Evolutionary conservation across 768 basidiomycete species (phyloP).

Genomic region (Xerocomus brunneocitrinus): DNA sequence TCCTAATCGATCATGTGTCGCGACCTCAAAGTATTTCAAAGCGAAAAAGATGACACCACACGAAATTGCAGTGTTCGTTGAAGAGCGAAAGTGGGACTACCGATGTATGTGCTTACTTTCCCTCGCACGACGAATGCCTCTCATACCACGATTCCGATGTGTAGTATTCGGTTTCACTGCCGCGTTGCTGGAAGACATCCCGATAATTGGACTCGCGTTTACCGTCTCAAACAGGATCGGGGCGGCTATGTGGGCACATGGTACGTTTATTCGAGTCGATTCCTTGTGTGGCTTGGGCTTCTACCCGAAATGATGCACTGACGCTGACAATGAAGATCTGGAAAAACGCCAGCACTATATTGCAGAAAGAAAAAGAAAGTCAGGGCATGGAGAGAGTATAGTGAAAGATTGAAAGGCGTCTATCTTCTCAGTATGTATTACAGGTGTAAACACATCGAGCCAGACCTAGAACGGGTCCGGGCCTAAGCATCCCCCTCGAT

Average conservation of each 20-base stretch:
- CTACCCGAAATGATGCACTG: not conserved
- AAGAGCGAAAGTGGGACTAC: conserved; percentile 90
- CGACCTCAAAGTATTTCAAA: conserved; percentile 62
- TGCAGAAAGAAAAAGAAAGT: conserved; percentile 24
- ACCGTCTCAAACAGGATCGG: conserved; percentile 85
- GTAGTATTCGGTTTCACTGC: conserved; percentile 84
- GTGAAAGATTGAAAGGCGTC: not conserved
- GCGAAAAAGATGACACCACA: conserved; percentile 74
- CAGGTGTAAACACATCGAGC: not conserved
- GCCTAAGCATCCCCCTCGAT: no score
- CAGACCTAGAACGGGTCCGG: not conserved
- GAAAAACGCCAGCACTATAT: conserved; percentile 56
- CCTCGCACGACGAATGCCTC: not conserved
- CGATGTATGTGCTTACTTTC: conserved; percentile 42
- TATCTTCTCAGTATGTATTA: not conserved
- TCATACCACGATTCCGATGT: not conserved
- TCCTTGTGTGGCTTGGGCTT: not conserved
- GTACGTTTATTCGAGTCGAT: conserved; percentile 33
- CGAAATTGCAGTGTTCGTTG: conserved; percentile 72
- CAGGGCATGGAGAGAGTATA: not conserved
- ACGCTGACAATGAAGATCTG: conserved; percentile 40
- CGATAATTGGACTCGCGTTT: conserved; percentile 77
- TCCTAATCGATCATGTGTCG: not conserved
- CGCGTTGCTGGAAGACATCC: conserved; percentile 74
- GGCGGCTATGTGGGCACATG: conserved; percentile 92